Base-by-base conservation (phyloP, 1,284 basidiomycete species). In the Austroboletus sp. region DNA sequence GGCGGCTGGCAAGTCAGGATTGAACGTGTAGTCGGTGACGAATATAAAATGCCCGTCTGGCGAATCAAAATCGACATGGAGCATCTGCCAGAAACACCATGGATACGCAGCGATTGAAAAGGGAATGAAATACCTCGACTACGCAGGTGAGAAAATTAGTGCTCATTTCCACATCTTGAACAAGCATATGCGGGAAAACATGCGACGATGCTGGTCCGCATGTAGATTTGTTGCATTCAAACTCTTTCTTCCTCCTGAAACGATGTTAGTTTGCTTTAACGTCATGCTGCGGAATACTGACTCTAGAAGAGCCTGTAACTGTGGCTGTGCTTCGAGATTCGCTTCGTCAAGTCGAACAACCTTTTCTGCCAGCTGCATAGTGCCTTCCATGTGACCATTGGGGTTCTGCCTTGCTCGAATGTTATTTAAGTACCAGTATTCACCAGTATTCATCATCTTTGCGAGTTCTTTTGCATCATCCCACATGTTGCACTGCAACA, bases 21-120 rank as follows among this genome's bases (percentile, higher is more conserved):
- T 73, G 6, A 65, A 57, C 2, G 80, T 82, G 56, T 84, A 86
- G 58, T 87, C 84, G 7, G 83, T 85, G 17, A 82, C 75, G 54
- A 74, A 81, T 25, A 82, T 58, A 58, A 70, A 63, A 37, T 58
- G 57, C 17, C 64, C 64, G 21, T 65, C 57, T 17, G 62, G 55
- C 41, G 57, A 49, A 59, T 65, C 27, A 39, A 57, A 41, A 27
- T 65, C 66, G 13, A 68, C 51, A 48, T 73, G 67, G 5, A 85
- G 62, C 25, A 84, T 58, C 83, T 76, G 48, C 9, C 40, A 40
- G 21, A 21, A 34, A 56, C 15, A 23, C 11, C 5, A 45, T 49
- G 13, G 45, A 49, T 6, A 45, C 35, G 13, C 6, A 30, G 39
- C 26, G 33, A 34, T 34, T 17, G 19, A 11, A 0, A 26, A 23